Conservation (phyloP, 2,329 filamentous ascomycete species). For the Phialocephala sp. region DNA sequence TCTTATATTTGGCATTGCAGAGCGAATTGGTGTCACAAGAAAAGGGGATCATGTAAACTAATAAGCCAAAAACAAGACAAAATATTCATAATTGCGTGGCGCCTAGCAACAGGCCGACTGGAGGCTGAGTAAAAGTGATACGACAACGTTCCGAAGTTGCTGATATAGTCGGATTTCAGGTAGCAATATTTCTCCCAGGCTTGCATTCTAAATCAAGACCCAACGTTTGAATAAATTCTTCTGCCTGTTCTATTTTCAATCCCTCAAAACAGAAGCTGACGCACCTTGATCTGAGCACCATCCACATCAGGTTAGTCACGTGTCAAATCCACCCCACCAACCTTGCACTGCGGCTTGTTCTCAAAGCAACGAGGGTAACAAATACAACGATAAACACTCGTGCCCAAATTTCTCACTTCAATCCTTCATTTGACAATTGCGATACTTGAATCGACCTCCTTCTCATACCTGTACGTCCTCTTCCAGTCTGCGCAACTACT, state of each 20-base stretch:
- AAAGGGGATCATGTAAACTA: conserved; percentile 38
- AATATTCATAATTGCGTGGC: conserved; percentile 28
- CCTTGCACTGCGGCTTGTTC: conserved; percentile 6
- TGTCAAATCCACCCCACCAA: conserved; percentile 28
- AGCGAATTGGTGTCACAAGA: conserved; percentile 38
- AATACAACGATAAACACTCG: conserved; percentile 24
- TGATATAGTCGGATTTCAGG: conserved; percentile 4
- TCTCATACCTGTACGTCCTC: neutral
- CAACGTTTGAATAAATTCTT: neutral
- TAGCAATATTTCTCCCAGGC: neutral
- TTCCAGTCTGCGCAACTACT: neutral
- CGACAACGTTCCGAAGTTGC: neutral
- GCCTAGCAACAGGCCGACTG: conserved; percentile 16
- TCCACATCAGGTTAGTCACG: conserved; percentile 14
- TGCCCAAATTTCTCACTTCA: conserved; percentile 12
- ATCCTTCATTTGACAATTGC: conserved; percentile 9
- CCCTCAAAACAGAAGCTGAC: neutral
- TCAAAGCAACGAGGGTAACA: conserved; percentile 12
- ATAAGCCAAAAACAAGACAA: conserved; percentile 37
- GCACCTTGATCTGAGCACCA: neutral
- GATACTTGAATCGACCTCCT: neutral
- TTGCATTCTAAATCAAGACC: neutral
- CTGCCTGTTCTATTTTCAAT: neutral
- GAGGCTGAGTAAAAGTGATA: conserved; percentile 15
- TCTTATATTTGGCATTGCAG: conserved; percentile 40